phyloP scores from a whole-genome alignment of 192 early-diverging fungal species.

The Coemansia sp. region DNA sequence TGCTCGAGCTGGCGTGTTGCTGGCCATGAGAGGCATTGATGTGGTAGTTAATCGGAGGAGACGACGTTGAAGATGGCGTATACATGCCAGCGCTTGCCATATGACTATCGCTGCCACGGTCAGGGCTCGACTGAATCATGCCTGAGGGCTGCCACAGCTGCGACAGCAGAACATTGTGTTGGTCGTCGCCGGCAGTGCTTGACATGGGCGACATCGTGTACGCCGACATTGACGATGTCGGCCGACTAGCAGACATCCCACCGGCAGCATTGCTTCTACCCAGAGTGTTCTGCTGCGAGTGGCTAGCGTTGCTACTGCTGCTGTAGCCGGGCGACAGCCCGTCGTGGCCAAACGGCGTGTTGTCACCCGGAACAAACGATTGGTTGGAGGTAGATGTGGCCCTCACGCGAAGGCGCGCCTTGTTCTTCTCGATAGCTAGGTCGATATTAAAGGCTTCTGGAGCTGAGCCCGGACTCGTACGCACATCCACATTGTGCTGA shows the following conservation, averaged over 20 bases:
- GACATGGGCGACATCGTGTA: constrained; percentile 52
- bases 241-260: constrained; percentile 22
- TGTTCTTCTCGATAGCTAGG: constrained; percentile 19
- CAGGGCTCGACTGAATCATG: constrained; percentile 35
- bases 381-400: constrained; percentile 43
- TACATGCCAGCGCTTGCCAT: constrained; percentile 10
- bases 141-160: constrained; percentile 33
- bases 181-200: constrained; percentile 42
- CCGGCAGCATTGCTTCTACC: constrained; percentile 11
- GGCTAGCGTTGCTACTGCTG: constrained; percentile 7
- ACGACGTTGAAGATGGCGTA: constrained; percentile 48
- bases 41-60: constrained; percentile 31
- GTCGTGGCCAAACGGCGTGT: constrained; percentile 1
- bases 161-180: constrained; percentile 4
- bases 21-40: constrained; percentile 7
- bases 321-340: constrained; percentile 8
- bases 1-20: constrained; percentile 14
- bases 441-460: constrained; percentile 43
- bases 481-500: background rate
- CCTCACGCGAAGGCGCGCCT: constrained; percentile 25
- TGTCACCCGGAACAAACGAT: constrained; percentile 11
- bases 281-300: constrained; percentile 10
- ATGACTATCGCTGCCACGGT: constrained; percentile 25
- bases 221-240: constrained; percentile 45
- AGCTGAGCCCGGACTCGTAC: constrained; percentile 32